phyloP scores from a whole-genome alignment of 768 basidiomycete genomes.

The Obba rivulosa region DNA sequence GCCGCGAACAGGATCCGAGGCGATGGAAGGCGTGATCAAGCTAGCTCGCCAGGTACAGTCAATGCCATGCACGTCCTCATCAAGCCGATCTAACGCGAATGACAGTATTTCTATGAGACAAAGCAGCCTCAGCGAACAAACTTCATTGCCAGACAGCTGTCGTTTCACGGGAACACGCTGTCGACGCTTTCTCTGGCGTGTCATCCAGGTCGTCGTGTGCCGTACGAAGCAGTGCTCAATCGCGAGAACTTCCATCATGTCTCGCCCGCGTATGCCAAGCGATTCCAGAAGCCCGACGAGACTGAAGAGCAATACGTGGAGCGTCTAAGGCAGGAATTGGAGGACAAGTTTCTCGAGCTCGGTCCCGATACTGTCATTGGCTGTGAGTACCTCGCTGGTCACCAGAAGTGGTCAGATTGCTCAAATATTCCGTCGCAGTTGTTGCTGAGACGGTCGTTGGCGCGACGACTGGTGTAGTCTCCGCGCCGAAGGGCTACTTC shows the following conservation, averaged over 20 bases:
- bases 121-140: conserved; percentile 67
- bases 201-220: conserved; percentile 62
- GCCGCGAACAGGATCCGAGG: conserved; percentile 68
- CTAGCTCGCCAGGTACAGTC: conserved; percentile 61
- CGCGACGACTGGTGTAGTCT: conserved; percentile 71
- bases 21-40: conserved; percentile 86
- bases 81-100: conserved; percentile 1
- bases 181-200: conserved; percentile 62
- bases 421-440: conserved; percentile 35
- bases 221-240: conserved; percentile 64
- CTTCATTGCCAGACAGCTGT: conserved; percentile 73
- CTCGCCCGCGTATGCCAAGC: conserved; percentile 79
- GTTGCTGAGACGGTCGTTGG: conserved; percentile 86
- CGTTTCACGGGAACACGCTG: conserved; percentile 84
- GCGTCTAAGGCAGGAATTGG: conserved; percentile 72
- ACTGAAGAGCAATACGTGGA: conserved; percentile 77
- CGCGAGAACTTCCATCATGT: conserved; percentile 73
- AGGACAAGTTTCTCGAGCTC: conserved; percentile 77
- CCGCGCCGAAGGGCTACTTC: conserved; percentile 82
- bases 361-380: conserved; percentile 80
- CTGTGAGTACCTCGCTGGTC: conserved; percentile 42
- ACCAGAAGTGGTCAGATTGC: not conserved
- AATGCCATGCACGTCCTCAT: not conserved
- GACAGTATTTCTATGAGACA: conserved; percentile 64
- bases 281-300: conserved; percentile 68